A percentile compares a stretch with the other conserved stretches of the same genome.
Conservation (phyloP, 2,329 filamentous ascomycete species). For the Ophiostoma novo-ulmi region DNA sequence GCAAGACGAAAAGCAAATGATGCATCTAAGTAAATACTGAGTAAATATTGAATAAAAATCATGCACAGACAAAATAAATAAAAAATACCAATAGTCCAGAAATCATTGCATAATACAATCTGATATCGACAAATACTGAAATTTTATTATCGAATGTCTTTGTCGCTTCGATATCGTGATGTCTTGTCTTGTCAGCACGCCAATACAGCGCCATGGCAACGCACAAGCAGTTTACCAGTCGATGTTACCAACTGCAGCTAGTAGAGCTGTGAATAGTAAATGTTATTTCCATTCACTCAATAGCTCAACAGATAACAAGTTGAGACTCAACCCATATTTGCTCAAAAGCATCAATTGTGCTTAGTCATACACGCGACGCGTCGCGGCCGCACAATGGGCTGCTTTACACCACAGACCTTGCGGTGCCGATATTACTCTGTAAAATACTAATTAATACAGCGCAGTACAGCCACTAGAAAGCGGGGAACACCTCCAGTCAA, state of each 20-base stretch:
- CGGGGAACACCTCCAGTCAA: not conserved
- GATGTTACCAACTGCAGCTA: not conserved
- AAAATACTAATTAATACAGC: not conserved
- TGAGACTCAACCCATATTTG: not conserved
- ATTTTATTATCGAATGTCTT: not conserved
- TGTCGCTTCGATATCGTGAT: not conserved
- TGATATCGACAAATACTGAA: not conserved
- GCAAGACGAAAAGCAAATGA: too few relatives aligned
- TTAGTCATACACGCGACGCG: slow-evolving; percentile 16
- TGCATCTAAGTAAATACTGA: not conserved
- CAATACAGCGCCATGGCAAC: not conserved
- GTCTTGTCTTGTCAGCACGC: not conserved
- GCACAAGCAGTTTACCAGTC: not conserved
- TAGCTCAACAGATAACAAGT: too few relatives aligned
- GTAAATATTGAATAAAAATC: not conserved
- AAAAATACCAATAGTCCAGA: not conserved
- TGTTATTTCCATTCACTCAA: too few relatives aligned
- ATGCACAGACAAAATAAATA: not conserved
- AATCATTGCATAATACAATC: not conserved
- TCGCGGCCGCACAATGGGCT: slow-evolving; percentile 3
- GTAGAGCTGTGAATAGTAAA: not conserved
- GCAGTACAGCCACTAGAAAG: not conserved
- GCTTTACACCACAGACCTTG: not conserved
- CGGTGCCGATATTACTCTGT: too few relatives aligned
- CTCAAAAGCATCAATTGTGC: not conserved